These are phyloP conservation scores for Niebla homalea DNA, from an alignment of 495 filamentous ascomycete species.

Conservation along the genomic window DNA sequence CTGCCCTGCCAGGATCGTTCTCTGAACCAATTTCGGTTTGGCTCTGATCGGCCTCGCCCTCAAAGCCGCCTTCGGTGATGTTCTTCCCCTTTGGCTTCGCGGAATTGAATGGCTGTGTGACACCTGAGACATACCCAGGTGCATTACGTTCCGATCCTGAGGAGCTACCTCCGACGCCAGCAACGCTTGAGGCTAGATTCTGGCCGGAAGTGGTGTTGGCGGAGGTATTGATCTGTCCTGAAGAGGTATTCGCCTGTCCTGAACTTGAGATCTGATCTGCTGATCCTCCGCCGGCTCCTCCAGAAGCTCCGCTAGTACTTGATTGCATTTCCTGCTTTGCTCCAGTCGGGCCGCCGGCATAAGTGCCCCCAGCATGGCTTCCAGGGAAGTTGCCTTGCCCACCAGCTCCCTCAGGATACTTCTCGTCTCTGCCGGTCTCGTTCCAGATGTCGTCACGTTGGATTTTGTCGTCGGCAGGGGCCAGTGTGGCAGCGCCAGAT, in stretches of 20 bases:
- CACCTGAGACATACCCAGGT: constrained; percentile 33
- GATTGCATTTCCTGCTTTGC: constrained; percentile 27
- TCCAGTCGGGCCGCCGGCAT: constrained; percentile 30
- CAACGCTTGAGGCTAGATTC: constrained; percentile 11
- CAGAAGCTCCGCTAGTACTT: constrained; percentile 16
- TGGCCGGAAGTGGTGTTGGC: neutral
- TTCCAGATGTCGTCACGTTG: constrained; percentile 34
- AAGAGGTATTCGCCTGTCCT: neutral
- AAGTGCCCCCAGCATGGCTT: constrained; percentile 30
- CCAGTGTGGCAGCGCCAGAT: constrained; percentile 36
- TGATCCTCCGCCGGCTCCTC: neutral
- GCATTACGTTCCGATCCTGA: constrained; percentile 25
- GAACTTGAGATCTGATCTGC: no score
- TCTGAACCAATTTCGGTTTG: constrained; percentile 43
- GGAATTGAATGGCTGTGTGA: constrained; percentile 18
- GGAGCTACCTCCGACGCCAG: constrained; percentile 20
- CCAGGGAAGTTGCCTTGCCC: constrained; percentile 38
- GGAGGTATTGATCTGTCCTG: neutral
- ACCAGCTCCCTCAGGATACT: constrained; percentile 35
- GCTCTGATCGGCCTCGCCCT: constrained; percentile 40
- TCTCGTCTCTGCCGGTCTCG: constrained; percentile 11
- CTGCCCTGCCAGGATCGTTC: constrained; percentile 48
- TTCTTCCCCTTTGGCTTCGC: constrained; percentile 44
- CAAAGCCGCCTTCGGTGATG: constrained; percentile 37
- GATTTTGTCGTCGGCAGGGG: constrained; percentile 34